Evolutionary conservation across 768 basidiomycete species (phyloP).

Genomic region (Lepiota brunneoincarnata): DNA sequence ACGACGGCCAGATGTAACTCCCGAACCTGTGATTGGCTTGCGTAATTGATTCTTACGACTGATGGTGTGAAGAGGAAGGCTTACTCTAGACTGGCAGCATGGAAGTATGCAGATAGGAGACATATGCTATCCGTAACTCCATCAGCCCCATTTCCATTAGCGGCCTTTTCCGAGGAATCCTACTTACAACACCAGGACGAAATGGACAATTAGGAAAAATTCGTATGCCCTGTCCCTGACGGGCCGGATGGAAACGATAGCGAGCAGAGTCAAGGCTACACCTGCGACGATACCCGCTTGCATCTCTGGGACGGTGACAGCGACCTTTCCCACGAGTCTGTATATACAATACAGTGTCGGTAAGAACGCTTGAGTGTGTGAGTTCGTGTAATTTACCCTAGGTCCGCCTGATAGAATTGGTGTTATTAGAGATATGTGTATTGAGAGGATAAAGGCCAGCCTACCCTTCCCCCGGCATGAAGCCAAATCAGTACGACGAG

Average conservation of each 20-base stretch:
- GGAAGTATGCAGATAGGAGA: constrained; percentile 39
- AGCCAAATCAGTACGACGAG: constrained; percentile 46
- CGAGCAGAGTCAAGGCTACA: constrained; percentile 38
- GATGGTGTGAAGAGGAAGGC: constrained; percentile 11
- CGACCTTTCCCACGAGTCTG: constrained; percentile 19
- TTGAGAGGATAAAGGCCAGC: constrained; percentile 6
- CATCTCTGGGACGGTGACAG: constrained; percentile 24
- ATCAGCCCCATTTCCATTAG: constrained; percentile 5
- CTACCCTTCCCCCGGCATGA: constrained; percentile 43
- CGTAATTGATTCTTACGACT: neutral
- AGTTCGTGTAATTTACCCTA: neutral
- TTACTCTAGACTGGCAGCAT: constrained; percentile 29
- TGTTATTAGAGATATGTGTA: no score
- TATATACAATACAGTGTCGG: neutral
- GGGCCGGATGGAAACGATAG: constrained; percentile 45
- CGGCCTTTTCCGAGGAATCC: neutral
- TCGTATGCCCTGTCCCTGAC: constrained; percentile 48
- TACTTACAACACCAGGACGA: constrained; percentile 35
- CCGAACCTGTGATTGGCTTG: constrained; percentile 22
- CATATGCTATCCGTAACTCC: constrained; percentile 25
- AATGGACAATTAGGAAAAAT: constrained; percentile 48
- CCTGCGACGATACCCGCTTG: constrained; percentile 36
- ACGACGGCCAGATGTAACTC: constrained; percentile 43
- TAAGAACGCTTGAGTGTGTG: neutral
- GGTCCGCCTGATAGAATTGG: no score